Evolutionary conservation across 2,329 filamentous ascomycete species (phyloP).

Genomic region (Nigrospora osmanthi): DNA sequence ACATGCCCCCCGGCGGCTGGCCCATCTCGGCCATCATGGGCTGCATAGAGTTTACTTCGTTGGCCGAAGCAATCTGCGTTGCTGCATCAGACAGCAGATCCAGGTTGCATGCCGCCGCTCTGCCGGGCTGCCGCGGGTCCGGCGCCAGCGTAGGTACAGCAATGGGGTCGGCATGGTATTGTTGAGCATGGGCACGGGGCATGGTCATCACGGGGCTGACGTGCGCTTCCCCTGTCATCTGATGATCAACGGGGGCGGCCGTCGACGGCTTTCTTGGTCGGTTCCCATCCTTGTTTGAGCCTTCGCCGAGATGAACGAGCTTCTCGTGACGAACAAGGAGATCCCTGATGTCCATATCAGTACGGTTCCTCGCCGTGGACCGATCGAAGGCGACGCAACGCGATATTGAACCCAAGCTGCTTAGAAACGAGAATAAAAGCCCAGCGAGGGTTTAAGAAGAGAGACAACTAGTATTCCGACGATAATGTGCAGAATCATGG

Average conservation of each 20-base stretch:
- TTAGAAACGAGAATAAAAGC: no score
- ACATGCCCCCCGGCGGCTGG: conserved; percentile 30
- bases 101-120: conserved; percentile 45
- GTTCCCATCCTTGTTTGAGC: conserved; percentile 41
- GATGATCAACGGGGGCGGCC: conserved; percentile 32
- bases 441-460: no score
- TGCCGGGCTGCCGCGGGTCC: conserved; percentile 36
- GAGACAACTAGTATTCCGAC: no score
- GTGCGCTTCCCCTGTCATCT: conserved; percentile 39
- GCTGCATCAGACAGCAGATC: conserved; percentile 54
- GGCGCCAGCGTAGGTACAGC: conserved; percentile 31
- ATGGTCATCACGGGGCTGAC: conserved; percentile 37
- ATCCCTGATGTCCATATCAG: conserved; percentile 59
- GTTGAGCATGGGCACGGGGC: conserved; percentile 24
- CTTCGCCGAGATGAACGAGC: conserved; percentile 55
- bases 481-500: no score
- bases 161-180: conserved; percentile 33
- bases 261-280: conserved; percentile 45
- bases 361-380: conserved; percentile 21
- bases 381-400: no score
- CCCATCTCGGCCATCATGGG: conserved; percentile 38
- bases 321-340: conserved; percentile 57
- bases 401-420: no score
- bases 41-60: conserved; percentile 44
- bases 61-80: conserved; percentile 42